phyloP scores from a whole-genome alignment of 2,329 filamentous ascomycete genomes.

The Rutstroemia sydowiana region DNA sequence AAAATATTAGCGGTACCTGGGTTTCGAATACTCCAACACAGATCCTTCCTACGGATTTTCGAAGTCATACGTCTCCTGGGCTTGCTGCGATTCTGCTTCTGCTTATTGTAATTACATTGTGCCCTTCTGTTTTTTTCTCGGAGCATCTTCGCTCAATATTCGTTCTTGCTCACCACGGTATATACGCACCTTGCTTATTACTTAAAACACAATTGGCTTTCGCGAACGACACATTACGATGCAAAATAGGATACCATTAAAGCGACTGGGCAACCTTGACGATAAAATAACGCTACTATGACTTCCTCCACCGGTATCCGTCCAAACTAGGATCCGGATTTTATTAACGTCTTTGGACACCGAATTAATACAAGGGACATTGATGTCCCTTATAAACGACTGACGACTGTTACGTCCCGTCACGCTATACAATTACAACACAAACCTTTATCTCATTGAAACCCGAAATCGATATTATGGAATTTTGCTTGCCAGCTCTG shows the following conservation, averaged over 20 bases:
- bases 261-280: slow-evolving; percentile 31
- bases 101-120: slow-evolving; percentile 9
- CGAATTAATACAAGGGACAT: slow-evolving; percentile 6
- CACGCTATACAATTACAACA: slow-evolving; percentile 11
- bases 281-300: slow-evolving; percentile 29
- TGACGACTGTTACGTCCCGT: slow-evolving; percentile 9
- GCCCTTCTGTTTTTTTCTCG: background rate
- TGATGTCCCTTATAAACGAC: slow-evolving; percentile 5
- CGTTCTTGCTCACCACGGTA: slow-evolving; percentile 4
- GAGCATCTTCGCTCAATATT: slow-evolving; percentile 1
- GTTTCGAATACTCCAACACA: slow-evolving; percentile 10
- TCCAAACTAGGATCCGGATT: slow-evolving; percentile 5
- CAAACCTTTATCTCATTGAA: background rate
- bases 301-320: slow-evolving; percentile 17
- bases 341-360: slow-evolving; percentile 9
- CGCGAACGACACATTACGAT: slow-evolving; percentile 20
- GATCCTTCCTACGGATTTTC: background rate
- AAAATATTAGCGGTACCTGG: slow-evolving; percentile 13
- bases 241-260: slow-evolving; percentile 28
- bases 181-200: slow-evolving; percentile 8
- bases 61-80: background rate
- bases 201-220: slow-evolving; percentile 13
- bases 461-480: background rate
- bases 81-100: slow-evolving; percentile 1
- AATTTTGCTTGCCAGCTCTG: slow-evolving; percentile 5